Evolutionary conservation across 169 alveolate genomes (phyloP).

Genomic region (Babesia ovata): DNA sequence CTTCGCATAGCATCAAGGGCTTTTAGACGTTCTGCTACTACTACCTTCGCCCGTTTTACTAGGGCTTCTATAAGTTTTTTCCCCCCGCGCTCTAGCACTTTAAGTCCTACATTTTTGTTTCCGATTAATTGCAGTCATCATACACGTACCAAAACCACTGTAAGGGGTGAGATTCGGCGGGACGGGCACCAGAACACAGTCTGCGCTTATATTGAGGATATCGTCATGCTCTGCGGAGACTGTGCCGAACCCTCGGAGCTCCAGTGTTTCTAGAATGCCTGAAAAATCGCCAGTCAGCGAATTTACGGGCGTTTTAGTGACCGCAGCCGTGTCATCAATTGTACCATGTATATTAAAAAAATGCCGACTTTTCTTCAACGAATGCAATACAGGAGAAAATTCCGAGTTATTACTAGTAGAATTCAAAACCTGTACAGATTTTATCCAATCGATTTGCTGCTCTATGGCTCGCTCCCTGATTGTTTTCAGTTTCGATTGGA

Average conservation of each 20-base stretch:
- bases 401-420: conserved; percentile 6
- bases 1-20: conserved; percentile 36
- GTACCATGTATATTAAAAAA: conserved; percentile 18
- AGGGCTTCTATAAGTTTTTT: conserved; percentile 55
- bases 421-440: conserved; percentile 16
- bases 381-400: not conserved
- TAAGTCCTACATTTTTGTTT: conserved; percentile 22
- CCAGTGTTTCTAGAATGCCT: conserved; percentile 47
- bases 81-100: conserved; percentile 64
- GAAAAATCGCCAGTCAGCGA: conserved; percentile 14
- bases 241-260: conserved; percentile 49
- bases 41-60: conserved; percentile 58
- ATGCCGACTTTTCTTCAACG: conserved; percentile 25
- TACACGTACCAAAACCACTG: conserved; percentile 55
- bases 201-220: conserved; percentile 43
- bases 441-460: conserved; percentile 55
- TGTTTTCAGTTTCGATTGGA: conserved; percentile 45
- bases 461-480: conserved; percentile 59
- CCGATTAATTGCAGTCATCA: not conserved
- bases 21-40: conserved; percentile 50
- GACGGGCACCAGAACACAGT: conserved; percentile 55
- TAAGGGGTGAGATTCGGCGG: conserved; percentile 68
- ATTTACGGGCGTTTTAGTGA: not conserved
- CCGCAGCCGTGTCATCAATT: not conserved
- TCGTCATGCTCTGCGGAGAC: conserved; percentile 63